phyloP scores from a whole-genome alignment of 1,139 yeast species.

The Blastobotrys apis region DNA sequence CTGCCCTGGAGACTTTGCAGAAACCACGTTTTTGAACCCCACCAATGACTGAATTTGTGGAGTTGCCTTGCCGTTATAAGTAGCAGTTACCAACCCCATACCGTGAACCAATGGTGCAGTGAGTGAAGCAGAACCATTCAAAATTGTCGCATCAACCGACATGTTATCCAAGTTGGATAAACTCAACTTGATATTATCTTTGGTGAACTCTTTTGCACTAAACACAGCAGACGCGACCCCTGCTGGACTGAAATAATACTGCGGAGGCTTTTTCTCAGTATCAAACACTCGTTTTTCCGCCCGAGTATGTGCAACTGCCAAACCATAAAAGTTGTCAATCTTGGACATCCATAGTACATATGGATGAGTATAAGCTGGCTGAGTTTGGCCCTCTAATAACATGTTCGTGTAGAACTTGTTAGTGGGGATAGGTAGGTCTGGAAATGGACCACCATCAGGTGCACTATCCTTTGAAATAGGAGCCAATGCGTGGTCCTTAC shows the following conservation, averaged over 20 bases:
- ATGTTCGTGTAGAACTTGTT: conserved; percentile 83
- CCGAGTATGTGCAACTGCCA: conserved; percentile 67
- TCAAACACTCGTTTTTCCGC: conserved; percentile 54
- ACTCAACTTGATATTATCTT: conserved; percentile 24
- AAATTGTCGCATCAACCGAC: conserved; percentile 53
- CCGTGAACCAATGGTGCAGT: conserved; percentile 54
- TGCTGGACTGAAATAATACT: conserved; percentile 38
- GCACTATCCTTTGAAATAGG: conserved; percentile 26
- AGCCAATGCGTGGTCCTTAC: conserved; percentile 48
- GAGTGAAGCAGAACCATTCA: conserved; percentile 50
- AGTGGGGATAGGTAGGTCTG: conserved; percentile 55
- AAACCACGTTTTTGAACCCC: conserved; percentile 44
- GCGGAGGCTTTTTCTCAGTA: conserved; percentile 30
- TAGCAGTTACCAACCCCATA: conserved; percentile 68
- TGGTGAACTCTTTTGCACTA: conserved; percentile 32
- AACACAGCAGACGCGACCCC: conserved; percentile 37
- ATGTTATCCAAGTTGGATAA: conserved; percentile 36
- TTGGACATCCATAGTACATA: conserved; percentile 65
- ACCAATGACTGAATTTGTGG: conserved; percentile 52
- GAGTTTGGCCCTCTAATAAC: conserved; percentile 58
- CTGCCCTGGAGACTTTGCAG: conserved; percentile 23
- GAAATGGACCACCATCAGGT: conserved; percentile 3
- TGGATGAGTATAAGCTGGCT: conserved; percentile 77
- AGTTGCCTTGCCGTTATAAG: conserved; percentile 55
- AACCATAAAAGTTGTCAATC: conserved; percentile 44